phyloP scores from a whole-genome alignment of 2,329 filamentous ascomycete genomes.

The Leptographium procerum region DNA sequence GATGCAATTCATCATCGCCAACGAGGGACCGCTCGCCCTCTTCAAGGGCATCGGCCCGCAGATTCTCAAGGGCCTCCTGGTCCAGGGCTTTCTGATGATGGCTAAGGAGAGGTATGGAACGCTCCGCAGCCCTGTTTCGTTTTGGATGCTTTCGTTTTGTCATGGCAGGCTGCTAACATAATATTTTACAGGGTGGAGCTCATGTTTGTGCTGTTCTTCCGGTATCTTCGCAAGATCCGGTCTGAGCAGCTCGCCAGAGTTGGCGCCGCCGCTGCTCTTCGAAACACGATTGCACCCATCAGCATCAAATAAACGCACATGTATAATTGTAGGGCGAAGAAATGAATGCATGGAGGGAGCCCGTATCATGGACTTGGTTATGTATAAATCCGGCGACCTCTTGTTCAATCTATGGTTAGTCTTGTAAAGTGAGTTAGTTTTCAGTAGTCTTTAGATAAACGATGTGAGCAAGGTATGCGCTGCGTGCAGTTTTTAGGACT shows the following conservation, averaged over 20 bases:
- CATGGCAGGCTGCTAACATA: conserved; percentile 8
- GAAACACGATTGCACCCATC: conserved; percentile 21
- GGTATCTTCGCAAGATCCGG: conserved; percentile 63
- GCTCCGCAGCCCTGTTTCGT: not conserved
- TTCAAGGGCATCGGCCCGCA: conserved; percentile 97
- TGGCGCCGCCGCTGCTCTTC: conserved; percentile 50
- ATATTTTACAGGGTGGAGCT: conserved; percentile 68
- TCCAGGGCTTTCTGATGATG: conserved; percentile 98
- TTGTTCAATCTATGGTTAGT: too few species aligned
- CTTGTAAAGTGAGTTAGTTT: not conserved
- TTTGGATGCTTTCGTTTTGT: not conserved
- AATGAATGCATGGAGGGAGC: not conserved
- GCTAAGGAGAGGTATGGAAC: conserved; percentile 75
- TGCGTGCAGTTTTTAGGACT: not conserved
- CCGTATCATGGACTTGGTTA: not conserved
- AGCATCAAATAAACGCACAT: conserved; percentile 18
- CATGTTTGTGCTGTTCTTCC: conserved; percentile 73
- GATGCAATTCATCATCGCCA: conserved; percentile 83
- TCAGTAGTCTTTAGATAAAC: not conserved
- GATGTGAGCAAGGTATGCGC: not conserved
- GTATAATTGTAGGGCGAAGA: not conserved
- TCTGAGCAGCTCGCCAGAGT: conserved; percentile 58
- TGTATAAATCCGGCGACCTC: not conserved
- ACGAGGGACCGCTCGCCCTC: conserved; percentile 72
- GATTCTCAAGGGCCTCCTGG: conserved; percentile 81